A percentile compares a stretch with the other conserved stretches of the same genome.
Evolutionary conservation across 768 basidiomycete genomes (phyloP).

Genomic region (Candolleomyces aberdarensis): DNA sequence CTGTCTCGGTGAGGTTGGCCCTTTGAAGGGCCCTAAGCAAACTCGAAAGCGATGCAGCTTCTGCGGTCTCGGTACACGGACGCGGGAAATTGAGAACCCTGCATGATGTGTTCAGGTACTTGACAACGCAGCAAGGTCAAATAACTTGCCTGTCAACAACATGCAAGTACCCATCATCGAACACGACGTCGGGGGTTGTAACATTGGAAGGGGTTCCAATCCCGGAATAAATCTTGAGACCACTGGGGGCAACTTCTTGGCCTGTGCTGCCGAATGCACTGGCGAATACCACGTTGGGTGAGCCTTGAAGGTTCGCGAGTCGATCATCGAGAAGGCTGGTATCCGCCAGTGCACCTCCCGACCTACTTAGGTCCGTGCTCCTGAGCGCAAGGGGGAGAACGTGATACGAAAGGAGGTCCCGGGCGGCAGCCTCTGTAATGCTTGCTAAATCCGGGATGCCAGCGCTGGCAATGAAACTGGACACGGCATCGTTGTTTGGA

Average conservation of each 20-base stretch:
- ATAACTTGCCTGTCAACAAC: neutral
- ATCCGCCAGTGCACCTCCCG: neutral
- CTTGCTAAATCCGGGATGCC: neutral
- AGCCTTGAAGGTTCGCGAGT: slow-evolving; percentile 1
- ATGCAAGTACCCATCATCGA: slow-evolving; percentile 1
- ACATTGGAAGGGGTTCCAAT: slow-evolving; percentile 1
- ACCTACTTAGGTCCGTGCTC: neutral
- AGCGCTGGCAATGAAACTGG: neutral
- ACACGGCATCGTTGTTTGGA: neutral
- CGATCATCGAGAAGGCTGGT: neutral
- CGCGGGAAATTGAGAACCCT: slow-evolving; percentile 7
- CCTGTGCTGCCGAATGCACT: slow-evolving; percentile 4
- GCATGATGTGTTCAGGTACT: neutral
- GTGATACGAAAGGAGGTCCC: neutral
- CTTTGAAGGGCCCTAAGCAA: neutral
- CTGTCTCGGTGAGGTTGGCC: neutral
- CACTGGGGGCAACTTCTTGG: neutral
- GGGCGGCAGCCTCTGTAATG: neutral
- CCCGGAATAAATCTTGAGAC: slow-evolving; percentile 5
- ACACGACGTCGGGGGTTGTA: neutral
- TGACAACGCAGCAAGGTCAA: no score
- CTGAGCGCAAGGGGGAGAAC: neutral
- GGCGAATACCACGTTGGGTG: slow-evolving; percentile 7
- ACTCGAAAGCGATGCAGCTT: neutral
- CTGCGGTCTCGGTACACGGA: neutral